phyloP scores from a whole-genome alignment of 306 rosid genomes.

The Spatholobus suberectus region DNA sequence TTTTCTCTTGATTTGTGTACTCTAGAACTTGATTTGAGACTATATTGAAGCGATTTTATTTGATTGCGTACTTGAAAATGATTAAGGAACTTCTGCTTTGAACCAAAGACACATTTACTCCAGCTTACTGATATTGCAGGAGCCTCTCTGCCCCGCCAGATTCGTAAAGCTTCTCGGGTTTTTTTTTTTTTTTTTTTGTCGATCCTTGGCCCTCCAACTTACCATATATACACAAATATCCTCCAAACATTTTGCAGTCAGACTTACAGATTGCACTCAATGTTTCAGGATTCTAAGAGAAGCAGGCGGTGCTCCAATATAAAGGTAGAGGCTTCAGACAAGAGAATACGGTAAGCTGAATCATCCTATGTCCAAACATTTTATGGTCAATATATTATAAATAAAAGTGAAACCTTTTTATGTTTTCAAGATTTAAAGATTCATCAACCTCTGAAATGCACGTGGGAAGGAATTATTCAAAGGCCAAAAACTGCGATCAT shows the following conservation, averaged over 20 bases:
- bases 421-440: neutral
- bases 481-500: neutral
- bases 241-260: too few species aligned
- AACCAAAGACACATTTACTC: too few species aligned
- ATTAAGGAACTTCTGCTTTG: too few species aligned
- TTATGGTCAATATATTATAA: neutral
- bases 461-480: neutral
- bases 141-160: neutral
- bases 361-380: neutral
- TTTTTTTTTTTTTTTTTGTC: too few species aligned
- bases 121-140: neutral
- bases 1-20: too few species aligned
- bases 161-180: neutral
- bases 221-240: neutral
- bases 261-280: too few species aligned
- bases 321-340: neutral
- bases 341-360: neutral
- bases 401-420: neutral
- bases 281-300: neutral
- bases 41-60: too few species aligned
- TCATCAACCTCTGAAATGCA: neutral
- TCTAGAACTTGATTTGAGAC: too few species aligned
- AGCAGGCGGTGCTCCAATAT: too few species aligned
- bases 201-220: neutral
- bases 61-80: too few species aligned